A percentile compares a stretch with the other conserved stretches of the same genome.
Conservation (phyloP, 148 eudicot species). For the Hydrangea macrophylla region DNA sequence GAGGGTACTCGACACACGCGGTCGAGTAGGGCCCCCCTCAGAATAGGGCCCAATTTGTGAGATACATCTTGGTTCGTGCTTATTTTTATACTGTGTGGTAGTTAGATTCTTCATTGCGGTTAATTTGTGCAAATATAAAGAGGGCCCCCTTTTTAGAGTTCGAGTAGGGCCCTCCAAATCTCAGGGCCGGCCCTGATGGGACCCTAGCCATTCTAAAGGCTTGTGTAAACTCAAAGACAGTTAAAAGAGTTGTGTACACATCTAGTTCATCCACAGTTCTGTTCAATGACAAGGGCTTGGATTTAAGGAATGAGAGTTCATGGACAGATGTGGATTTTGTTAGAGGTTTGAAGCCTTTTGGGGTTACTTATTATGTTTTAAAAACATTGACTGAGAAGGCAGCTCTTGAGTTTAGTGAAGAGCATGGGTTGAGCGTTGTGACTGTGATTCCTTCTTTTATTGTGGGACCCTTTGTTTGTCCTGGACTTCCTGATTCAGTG, state of each 20-base stretch:
- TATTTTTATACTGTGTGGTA: too few species aligned
- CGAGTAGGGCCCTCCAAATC: too few species aligned
- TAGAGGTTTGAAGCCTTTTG: background rate
- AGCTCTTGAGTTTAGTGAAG: constrained; percentile 24
- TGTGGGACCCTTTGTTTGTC: constrained; percentile 27
- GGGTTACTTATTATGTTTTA: constrained; percentile 9
- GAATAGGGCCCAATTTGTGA: too few species aligned
- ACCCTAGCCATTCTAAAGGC: constrained; percentile 24
- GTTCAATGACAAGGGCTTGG: background rate
- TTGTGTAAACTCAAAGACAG: constrained; percentile 22
- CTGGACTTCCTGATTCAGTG: constrained; percentile 16
- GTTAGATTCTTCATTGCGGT: too few species aligned
- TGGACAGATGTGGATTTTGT: constrained; percentile 22
- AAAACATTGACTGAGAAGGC: constrained; percentile 21
- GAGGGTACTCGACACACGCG: too few species aligned
- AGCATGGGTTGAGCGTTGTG: constrained; percentile 26
- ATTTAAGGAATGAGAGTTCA: constrained; percentile 8
- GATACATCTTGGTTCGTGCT: too few species aligned
- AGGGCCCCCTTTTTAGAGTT: too few species aligned
- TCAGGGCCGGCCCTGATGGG: too few species aligned
- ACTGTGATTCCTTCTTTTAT: constrained; percentile 18
- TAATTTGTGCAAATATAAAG: too few species aligned
- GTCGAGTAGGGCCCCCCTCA: too few species aligned
- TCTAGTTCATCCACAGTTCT: constrained; percentile 20
- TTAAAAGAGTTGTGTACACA: constrained; percentile 32